A percentile compares a stretch with the other conserved stretches of the same genome.
Conservation (phyloP, 371 early-diverging fungal genomes). For the Batrachochytrium dendrobatidis region DNA sequence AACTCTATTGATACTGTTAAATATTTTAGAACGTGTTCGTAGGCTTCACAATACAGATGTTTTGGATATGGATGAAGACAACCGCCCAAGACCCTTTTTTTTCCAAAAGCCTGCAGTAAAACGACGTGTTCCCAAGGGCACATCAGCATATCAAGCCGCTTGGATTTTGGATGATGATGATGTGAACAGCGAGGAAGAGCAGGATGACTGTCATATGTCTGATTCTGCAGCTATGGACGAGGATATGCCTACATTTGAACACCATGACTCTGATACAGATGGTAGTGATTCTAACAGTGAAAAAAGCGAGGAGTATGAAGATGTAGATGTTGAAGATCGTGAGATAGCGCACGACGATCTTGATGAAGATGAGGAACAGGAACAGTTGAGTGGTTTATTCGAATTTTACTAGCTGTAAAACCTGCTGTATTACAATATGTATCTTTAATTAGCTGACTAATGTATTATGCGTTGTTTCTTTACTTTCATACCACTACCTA, state of each 20-base stretch:
- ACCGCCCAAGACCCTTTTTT: background rate
- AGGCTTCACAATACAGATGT: background rate
- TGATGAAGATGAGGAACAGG: background rate
- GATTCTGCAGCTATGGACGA: slow-evolving; percentile 11
- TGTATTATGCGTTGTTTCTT: background rate
- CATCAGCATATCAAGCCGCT: slow-evolving; percentile 92
- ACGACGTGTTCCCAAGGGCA: slow-evolving; percentile 87
- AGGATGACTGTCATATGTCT: background rate
- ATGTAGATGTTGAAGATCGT: slow-evolving; percentile 2
- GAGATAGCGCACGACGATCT: slow-evolving; percentile 28
- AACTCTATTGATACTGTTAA: slow-evolving; percentile 3
- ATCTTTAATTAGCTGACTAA: background rate
- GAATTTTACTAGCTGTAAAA: background rate
- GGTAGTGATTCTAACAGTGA: background rate
- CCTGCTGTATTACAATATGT: background rate
- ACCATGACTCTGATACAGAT: background rate
- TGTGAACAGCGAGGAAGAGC: slow-evolving; percentile 47
- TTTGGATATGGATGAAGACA: background rate
- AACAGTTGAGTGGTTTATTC: background rate
- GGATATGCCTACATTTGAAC: slow-evolving; percentile 10
- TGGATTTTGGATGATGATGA: slow-evolving; percentile 85
- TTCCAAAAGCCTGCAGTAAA: slow-evolving; percentile 10
- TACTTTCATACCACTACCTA: too few relatives aligned
- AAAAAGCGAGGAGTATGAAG: slow-evolving; percentile 1
- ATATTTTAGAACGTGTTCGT: background rate